Base-by-base conservation (phyloP, 2,329 filamentous ascomycete species). In the Trichoderma sp. region DNA sequence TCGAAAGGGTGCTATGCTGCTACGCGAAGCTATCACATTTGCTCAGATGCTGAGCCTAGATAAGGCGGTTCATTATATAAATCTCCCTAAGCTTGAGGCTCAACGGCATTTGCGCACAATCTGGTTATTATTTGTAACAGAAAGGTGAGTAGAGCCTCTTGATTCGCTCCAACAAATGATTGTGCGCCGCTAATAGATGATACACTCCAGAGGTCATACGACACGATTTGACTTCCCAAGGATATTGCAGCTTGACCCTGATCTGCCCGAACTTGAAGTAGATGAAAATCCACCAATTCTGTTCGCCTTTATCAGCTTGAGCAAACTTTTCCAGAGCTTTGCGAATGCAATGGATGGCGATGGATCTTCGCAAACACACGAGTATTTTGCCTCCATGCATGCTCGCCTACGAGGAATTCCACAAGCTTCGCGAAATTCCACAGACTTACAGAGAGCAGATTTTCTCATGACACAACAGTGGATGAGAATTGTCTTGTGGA, bases 181-280 rank as follows among this genome's bases (percentile, higher is more conserved):
- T 10, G 9, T 29, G 7, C 7, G 1, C 32, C 32, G 10, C 42
- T 37, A 25, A 63, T n/a, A 12, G 0, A 63, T 32, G 6, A 17
- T 19, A 29, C 8, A 53, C 5, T 19, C 45, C 13, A 64, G 60
- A 39, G 60, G 60, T 17, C 60, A 64, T 4, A 64, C 60, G 29
- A 64, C 60, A 6, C 9, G 60, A 19, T 64, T 64, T 53, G 60
- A 64, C 34, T 64, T 64, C 7, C 60, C 60, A 5, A 64, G 60
- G 60, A 64, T 64, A 64, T 15, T 64, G 9, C 60, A 64, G 22
- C 60, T 64, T 64, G 60, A 64, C 15, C 45, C 60, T 19, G 60
- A 64, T 17, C 6, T 64, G 22, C 60, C 60, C 12, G 60, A 64
- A 17, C 34, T 64, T 3, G 60, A 64, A 32, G 60, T 64, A 8